These are phyloP conservation scores for Russula lepida DNA, from an alignment of 768 basidiomycete species.

Conservation along the genomic window DNA sequence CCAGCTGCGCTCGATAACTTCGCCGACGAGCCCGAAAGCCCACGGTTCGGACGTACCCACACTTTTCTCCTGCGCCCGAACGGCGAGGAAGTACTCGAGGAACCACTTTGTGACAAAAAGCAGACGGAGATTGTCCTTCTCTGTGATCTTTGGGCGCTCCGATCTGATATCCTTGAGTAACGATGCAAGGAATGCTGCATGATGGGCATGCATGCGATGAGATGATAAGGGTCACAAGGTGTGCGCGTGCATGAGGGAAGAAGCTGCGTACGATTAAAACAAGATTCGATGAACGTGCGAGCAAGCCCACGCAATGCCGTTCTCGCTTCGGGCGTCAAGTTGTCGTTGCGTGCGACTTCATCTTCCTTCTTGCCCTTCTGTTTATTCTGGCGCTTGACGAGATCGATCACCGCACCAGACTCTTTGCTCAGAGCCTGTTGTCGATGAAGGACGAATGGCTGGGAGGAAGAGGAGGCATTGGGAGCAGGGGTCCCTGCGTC, in stretches of 20 bases:
- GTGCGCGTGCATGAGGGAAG: background rate
- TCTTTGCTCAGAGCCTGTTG: slow-evolving; percentile 71
- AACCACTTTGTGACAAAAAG: slow-evolving; percentile 88
- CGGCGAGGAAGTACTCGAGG: slow-evolving; percentile 75
- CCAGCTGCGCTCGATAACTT: slow-evolving; percentile 79
- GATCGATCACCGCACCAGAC: slow-evolving; percentile 62
- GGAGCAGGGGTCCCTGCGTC: slow-evolving; percentile 23
- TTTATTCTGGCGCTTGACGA: slow-evolving; percentile 41
- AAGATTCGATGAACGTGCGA: slow-evolving; percentile 64
- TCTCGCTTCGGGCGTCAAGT: slow-evolving; percentile 56
- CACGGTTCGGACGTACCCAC: slow-evolving; percentile 37
- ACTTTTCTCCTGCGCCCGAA: slow-evolving; percentile 36
- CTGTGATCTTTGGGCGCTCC: slow-evolving; percentile 86
- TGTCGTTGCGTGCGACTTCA: slow-evolving; percentile 60
- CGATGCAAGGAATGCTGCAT: slow-evolving; percentile 74
- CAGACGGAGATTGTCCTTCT: slow-evolving; percentile 87
- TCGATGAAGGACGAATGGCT: slow-evolving; percentile 72
- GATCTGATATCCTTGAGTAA: slow-evolving; percentile 90
- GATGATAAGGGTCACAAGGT: background rate
- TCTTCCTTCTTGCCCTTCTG: slow-evolving; percentile 55
- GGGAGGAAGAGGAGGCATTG: slow-evolving; percentile 33
- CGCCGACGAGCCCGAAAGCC: slow-evolving; percentile 69
- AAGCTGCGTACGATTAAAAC: slow-evolving; percentile 74
- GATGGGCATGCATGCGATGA: background rate
- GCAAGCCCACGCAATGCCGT: slow-evolving; percentile 60